Evolutionary conservation across 2,329 filamentous ascomycete species (phyloP), one percentile per base, ranked within the genome.

Genomic region (Sclerotinia subarctica): DNA sequence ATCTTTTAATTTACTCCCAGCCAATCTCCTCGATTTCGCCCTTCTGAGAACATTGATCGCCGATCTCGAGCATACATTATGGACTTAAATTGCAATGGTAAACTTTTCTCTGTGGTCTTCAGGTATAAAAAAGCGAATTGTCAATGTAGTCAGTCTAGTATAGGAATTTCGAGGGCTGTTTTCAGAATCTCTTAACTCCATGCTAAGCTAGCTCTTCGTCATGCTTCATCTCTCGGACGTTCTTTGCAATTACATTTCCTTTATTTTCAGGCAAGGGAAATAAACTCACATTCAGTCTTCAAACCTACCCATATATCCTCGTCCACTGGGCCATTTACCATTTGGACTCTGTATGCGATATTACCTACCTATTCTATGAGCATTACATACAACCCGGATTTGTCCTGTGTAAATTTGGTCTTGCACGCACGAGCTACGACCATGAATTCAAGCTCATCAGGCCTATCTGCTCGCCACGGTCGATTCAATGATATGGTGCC

Each of bases 261-360:
- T 26, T 35, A 1, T 29, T 29, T 24, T 44, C 29, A 62, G 62
- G n/a, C 35, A 52, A 67, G 24, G 42, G 49, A 38, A 29, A 65
- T 56, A 42, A 65, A 38, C n/a, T 67, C 62, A 44, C 46, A 46
- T 13, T 60, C 11, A 11, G 47, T 51, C 32, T 44, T 44, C 32
- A 60, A 49, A 19, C 11, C 21, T 6, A 11, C 32, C 46, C 64
- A 67, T 24, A 44, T 47, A 38, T 60, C 32, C 24, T 42, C n/a
- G 17, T 21, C 35, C 19, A 67, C 54, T 24, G 54, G 64, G 4
- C 52, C 32, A 32, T 7, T 52, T 7, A n/a, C 35, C 53, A 60
- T 52, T n/a, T 67, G 64, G n/a, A 60, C 46, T 4, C 32, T 47
- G 21, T 59, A 66, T 29, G 56, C 24, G 29, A 60, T 51, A 21